Base-by-base conservation (phyloP, 345 rosid genomes). In the Microthlaspi erraticum region DNA sequence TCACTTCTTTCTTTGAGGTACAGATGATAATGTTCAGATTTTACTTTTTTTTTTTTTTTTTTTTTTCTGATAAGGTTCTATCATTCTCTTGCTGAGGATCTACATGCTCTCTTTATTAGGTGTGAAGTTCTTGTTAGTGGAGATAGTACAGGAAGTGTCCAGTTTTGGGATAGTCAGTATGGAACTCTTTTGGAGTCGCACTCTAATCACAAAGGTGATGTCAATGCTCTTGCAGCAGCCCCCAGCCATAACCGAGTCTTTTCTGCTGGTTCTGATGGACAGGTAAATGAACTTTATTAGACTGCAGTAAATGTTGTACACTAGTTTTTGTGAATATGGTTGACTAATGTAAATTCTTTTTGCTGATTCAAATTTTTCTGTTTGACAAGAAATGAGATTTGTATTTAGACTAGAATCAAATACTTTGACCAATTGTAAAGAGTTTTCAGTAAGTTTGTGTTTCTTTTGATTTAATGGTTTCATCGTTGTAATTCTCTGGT, bases 251-350 rank as follows among this genome's bases (percentile, higher is more conserved):
- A 79, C 55, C 81, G 90, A 78, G 97, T 93, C 65, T 93, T 87
- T 66, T 91, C 97, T 73, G 88, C 96, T 51, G 97, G 98, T 68
- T 84, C 96, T 18, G 97, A 93, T 80, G 98, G 98, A 72, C 93
- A 91, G 97, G 97, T 90, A 69, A 63, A 51, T 75, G 42, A 33
- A 18, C n/a, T 51, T 44, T 20, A n/a, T 26, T 42, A 14, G 19
- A 66, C 43, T 54, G 55, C 57, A 43, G 38, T 51, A 39, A 31
- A 20, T 67, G 8, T 37, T 66, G 23, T 14, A 13, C 14, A 41
- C 38, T 32, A 58, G 10, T 54, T 45, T 49, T 20, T 20, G 19
- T 43, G 42, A 55, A 23, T 60, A 2, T 53, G 42, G 41, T 62
- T 61, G 38, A 23, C 2, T 38, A 19, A 14, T 44, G 20, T 44